Base-by-base conservation (phyloP, 2,329 filamentous ascomycete species). In the Myriangium duriaei region DNA sequence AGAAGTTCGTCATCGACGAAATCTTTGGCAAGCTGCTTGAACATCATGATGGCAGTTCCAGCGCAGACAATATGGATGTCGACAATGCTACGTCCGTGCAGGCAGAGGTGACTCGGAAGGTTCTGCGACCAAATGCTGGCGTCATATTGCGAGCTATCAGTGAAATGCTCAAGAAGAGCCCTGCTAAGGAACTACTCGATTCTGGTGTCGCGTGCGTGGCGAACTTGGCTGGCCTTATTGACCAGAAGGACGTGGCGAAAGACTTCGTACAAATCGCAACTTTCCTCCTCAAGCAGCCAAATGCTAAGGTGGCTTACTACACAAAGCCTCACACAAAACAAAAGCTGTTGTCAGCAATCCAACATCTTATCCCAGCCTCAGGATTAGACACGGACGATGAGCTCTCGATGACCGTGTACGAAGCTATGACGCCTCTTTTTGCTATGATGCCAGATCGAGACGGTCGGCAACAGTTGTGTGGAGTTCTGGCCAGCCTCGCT, bases 371-470 rank as follows among this genome's bases (percentile, higher is more conserved):
- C 31, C 74, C 76, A 6, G 63, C 81, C 2, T 75, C 74, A 43
- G 63, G 74, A 40, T 60, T 71, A 7, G 60, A 69, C 33, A 66
- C 70, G 42, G 68, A 81, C 34, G 51, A 59, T 4, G 66, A 69
- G 15, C 61, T 88, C 11, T 74, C 74, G 34, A 62, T 69, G 31
- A 68, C 72, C 24, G 73, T 92, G 1, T 93, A 81, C 54, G 67
- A 74, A 32, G 83, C 83, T 0, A 61, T 91, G 7, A 79, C 82
- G 3, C 78, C 82, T 0, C 70, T 96, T 21, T 96, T 94, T 54
- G 82, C 84, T 39, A 94, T 87, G 55, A 88, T 96, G 64, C 83
- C 78, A 49, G 87, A 96, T 56, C 72, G 77, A 30, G 64, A 74
- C 30, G 92, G 85, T 52, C 73, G 91, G 39, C 68, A 77, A 44